These are phyloP conservation scores for Cercophora scortea DNA, from an alignment of 495 filamentous ascomycete species.

Conservation along the genomic window DNA sequence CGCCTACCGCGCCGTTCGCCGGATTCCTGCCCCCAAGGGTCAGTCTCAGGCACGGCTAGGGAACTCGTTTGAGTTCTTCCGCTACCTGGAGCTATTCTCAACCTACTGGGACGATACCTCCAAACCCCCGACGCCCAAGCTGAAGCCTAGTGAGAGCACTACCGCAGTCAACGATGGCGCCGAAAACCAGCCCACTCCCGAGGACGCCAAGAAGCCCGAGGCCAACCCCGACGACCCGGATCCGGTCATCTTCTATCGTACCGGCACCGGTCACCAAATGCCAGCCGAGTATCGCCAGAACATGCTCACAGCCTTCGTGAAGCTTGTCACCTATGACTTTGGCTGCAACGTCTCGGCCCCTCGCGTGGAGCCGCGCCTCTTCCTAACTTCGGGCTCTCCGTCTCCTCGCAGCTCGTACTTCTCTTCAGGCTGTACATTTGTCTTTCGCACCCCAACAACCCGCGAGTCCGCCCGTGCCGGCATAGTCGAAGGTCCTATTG, in stretches of 20 bases:
- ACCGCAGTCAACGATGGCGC: conserved; percentile 18
- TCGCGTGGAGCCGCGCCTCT: conserved; percentile 53
- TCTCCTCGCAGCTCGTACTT: conserved; percentile 41
- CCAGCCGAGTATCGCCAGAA: conserved; percentile 67
- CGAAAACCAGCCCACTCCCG: conserved; percentile 9
- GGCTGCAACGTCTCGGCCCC: conserved; percentile 62
- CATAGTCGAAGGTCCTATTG: conserved; percentile 70
- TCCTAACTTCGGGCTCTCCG: conserved; percentile 41
- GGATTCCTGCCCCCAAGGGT: conserved; percentile 40
- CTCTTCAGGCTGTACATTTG: conserved; percentile 43
- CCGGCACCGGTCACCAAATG: conserved; percentile 60
- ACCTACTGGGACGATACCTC: conserved; percentile 48
- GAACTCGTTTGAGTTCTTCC: conserved; percentile 52
- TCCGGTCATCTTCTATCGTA: conserved; percentile 32
- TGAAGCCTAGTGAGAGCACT: neutral
- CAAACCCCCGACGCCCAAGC: conserved; percentile 12
- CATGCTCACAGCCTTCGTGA: conserved; percentile 62
- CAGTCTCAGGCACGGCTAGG: conserved; percentile 39
- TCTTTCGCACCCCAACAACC: conserved; percentile 61
- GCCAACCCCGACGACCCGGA: conserved; percentile 1
- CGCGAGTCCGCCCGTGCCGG: conserved; percentile 63
- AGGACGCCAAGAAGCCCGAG: neutral
- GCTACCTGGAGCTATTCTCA: conserved; percentile 43
- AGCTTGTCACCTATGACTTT: conserved; percentile 73
- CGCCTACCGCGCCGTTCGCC: conserved; percentile 45